These are phyloP conservation scores for Aspergillus coremiiformis DNA, from an alignment of 495 filamentous ascomycete genomes.

Conservation along the genomic window DNA sequence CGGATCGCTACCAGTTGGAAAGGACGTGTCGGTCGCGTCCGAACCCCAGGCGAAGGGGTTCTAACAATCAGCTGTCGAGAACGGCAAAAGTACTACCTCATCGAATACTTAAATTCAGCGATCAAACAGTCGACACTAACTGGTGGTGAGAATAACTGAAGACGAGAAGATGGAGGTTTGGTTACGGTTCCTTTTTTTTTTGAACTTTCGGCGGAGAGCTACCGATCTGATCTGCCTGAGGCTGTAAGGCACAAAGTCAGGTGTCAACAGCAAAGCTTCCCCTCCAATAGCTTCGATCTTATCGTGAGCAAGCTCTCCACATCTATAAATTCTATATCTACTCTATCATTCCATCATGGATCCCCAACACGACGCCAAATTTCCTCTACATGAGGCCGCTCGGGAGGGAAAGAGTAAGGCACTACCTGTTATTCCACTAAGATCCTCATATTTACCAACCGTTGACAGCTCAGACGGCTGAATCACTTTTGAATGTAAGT, in stretches of 20 bases:
- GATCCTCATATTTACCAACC: conserved; percentile 5
- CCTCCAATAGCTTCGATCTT: conserved; percentile 1
- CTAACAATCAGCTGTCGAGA: background rate
- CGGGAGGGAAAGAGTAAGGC: conserved; percentile 78
- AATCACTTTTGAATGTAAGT: conserved; percentile 67
- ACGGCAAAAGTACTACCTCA: background rate
- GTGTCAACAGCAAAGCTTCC: conserved; percentile 2
- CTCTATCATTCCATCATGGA: conserved; percentile 26
- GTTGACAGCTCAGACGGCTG: conserved; percentile 52
- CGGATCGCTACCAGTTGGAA: background rate
- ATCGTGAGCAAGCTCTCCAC: background rate
- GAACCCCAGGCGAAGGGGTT: background rate
- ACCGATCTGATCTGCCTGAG: conserved; percentile 14
- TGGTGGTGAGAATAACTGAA: background rate
- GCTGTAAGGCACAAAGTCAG: conserved; percentile 5
- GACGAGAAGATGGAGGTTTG: background rate
- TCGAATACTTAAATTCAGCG: background rate
- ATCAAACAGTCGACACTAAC: background rate
- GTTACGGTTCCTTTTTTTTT: conserved; percentile 10
- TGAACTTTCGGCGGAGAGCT: conserved; percentile 18
- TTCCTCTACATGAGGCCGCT: conserved; percentile 80
- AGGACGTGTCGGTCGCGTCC: conserved; percentile 6
- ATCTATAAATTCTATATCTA: background rate
- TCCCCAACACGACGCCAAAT: conserved; percentile 49
- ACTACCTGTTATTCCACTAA: conserved; percentile 7